Conservation (phyloP, 2,329 filamentous ascomycete species). For the Xylariaceae sp. region DNA sequence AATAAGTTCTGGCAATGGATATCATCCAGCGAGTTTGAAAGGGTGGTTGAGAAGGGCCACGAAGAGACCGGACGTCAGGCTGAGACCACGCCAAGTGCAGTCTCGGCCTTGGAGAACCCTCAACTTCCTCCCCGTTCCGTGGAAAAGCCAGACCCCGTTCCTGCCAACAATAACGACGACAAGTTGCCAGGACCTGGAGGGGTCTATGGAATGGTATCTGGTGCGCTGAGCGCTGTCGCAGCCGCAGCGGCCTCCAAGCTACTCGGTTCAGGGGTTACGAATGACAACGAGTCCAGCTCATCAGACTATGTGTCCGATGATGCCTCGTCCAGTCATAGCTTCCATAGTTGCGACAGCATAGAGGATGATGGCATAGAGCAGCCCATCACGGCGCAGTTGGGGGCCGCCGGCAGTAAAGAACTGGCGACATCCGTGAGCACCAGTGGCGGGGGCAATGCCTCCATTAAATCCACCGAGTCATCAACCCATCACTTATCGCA, state of each 20-base stretch:
- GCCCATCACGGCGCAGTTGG: slow-evolving; percentile 17
- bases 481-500: slow-evolving; percentile 28
- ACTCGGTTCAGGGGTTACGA: slow-evolving; percentile 31
- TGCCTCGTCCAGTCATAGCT: slow-evolving; percentile 43
- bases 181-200: slow-evolving; percentile 37
- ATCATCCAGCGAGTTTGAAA: slow-evolving; percentile 35
- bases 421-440: slow-evolving; percentile 22
- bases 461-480: slow-evolving; percentile 37
- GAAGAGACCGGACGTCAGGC: slow-evolving; percentile 18
- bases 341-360: slow-evolving; percentile 48
- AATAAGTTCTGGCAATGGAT: slow-evolving; percentile 78
- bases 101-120: too few species aligned
- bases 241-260: slow-evolving; percentile 46
- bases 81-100: slow-evolving; percentile 28
- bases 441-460: slow-evolving; percentile 20
- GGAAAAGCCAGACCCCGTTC: slow-evolving; percentile 16
- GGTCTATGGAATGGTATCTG: slow-evolving; percentile 51
- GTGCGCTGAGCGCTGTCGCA: slow-evolving; percentile 46
- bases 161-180: slow-evolving; percentile 17
- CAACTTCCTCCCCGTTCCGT: too few species aligned
- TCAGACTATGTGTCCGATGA: slow-evolving; percentile 33
- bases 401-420: slow-evolving; percentile 12
- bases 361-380: too few species aligned
- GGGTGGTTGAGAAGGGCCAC: slow-evolving; percentile 27
- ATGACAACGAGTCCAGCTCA: slow-evolving; percentile 23